Evolutionary conservation across 176 grass and related monocot species (phyloP).

Genomic region (Ensete glaucum): DNA sequence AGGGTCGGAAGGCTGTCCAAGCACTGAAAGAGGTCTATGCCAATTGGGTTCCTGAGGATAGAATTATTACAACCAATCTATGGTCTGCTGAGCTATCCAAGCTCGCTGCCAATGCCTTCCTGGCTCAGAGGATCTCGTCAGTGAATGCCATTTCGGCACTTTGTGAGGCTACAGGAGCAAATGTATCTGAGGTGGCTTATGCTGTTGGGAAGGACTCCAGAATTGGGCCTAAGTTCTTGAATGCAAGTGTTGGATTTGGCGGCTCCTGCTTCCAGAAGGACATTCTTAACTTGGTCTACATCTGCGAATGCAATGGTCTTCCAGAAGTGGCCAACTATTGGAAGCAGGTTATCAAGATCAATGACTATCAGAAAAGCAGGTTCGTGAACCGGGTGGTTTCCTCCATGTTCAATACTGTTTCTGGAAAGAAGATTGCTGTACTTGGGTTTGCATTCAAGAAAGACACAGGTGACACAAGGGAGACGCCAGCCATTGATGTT

Average conservation of each 20-base stretch:
- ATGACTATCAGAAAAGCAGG: conserved; percentile 90
- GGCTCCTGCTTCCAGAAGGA: conserved; percentile 96
- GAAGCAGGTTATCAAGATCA: conserved; percentile 99
- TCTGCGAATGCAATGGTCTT: conserved; percentile 89
- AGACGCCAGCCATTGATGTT: conserved; percentile 82
- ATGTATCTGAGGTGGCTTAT: conserved; percentile 65
- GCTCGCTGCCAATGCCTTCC: conserved; percentile 71
- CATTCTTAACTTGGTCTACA: conserved; percentile 88
- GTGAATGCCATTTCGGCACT: conserved; percentile 85
- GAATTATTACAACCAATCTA: conserved; percentile 84
- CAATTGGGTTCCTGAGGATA: conserved; percentile 83
- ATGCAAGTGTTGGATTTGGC: conserved; percentile 73
- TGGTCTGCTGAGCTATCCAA: conserved; percentile 88
- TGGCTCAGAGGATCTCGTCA: conserved; percentile 93
- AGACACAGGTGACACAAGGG: conserved; percentile 84
- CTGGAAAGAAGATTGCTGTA: conserved; percentile 76
- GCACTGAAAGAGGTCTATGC: conserved; percentile 74
- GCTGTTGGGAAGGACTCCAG: conserved; percentile 71
- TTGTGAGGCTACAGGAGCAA: conserved; percentile 78
- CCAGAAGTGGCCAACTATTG: conserved; percentile 90
- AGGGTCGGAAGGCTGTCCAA: conserved; percentile 57
- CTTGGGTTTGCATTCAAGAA: conserved; percentile 97
- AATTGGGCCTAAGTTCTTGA: conserved; percentile 87
- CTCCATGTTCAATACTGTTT: conserved; percentile 86
- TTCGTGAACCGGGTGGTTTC: conserved; percentile 86